These are phyloP conservation scores for Amaranthus palmeri DNA, from an alignment of 148 eudicot genomes.

Conservation along the genomic window DNA sequence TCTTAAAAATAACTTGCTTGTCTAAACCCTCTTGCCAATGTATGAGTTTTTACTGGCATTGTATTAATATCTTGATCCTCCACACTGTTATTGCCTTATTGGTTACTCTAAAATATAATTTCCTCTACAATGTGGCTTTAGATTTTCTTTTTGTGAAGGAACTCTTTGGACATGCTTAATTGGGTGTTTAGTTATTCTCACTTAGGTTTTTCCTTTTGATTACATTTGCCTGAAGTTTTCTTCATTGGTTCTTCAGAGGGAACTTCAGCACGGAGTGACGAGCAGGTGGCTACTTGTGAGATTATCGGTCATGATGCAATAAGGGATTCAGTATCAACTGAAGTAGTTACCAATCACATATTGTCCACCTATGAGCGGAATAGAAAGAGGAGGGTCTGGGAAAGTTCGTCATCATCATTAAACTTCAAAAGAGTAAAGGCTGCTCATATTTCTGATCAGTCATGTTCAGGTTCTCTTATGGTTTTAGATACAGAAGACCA, in stretches of 20 bases:
- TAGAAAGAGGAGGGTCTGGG: slow-evolving; percentile 59
- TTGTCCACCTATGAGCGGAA: slow-evolving; percentile 39
- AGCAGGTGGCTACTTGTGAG: slow-evolving; percentile 25
- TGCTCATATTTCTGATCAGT: slow-evolving; percentile 40
- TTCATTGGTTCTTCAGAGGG: slow-evolving; percentile 14
- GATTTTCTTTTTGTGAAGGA: slow-evolving; percentile 6
- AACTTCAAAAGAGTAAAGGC: slow-evolving; percentile 88
- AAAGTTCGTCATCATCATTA: slow-evolving; percentile 60
- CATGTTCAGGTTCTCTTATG: slow-evolving; percentile 26
- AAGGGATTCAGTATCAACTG: slow-evolving; percentile 19
- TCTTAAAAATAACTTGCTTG: background rate
- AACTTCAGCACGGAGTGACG: slow-evolving; percentile 21
- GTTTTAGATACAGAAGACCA: slow-evolving; percentile 25
- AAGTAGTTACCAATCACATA: slow-evolving; percentile 23
- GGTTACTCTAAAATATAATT: too few relatives aligned
- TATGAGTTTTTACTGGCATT: background rate
- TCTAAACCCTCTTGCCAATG: background rate
- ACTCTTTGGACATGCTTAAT: background rate
- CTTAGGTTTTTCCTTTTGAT: background rate
- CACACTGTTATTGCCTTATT: too few relatives aligned
- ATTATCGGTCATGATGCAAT: slow-evolving; percentile 19
- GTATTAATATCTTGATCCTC: too few relatives aligned
- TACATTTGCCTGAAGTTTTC: background rate
- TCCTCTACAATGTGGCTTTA: background rate
- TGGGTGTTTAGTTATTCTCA: background rate